Percentiles rank a stretch among this genome's conserved stretches.
These are phyloP conservation scores for Micromonas pusilla DNA, from an alignment of 139 green algal genomes.

Conservation along the genomic window DNA sequence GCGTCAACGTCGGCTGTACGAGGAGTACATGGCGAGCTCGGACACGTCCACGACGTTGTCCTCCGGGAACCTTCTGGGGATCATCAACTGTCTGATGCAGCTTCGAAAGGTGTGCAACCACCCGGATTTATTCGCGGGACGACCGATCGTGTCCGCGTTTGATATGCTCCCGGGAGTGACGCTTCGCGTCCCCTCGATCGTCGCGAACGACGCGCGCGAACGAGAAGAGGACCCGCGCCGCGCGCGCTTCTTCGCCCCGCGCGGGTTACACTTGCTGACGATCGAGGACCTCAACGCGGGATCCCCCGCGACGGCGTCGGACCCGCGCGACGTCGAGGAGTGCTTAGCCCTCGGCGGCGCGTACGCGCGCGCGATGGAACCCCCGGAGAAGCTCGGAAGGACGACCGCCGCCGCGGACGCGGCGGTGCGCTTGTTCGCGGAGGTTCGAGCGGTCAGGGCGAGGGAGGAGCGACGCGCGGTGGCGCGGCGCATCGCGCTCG, in stretches of 20 bases:
- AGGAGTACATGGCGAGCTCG: conserved; percentile 87
- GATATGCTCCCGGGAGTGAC: conserved; percentile 56
- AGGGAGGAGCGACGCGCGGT: neutral
- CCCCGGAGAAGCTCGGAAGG: neutral
- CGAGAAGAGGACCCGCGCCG: neutral
- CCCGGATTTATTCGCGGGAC: conserved; percentile 92
- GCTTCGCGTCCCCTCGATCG: conserved; percentile 11
- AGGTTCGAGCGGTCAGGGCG: neutral
- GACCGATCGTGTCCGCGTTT: conserved; percentile 80
- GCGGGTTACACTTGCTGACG: conserved; percentile 18
- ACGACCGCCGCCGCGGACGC: neutral
- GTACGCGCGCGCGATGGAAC: no score
- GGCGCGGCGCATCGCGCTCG: neutral
- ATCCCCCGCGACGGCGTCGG: no score
- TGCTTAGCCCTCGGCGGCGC: no score
- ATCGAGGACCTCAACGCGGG: conserved; percentile 8
- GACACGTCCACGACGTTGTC: conserved; percentile 62
- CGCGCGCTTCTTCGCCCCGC: neutral
- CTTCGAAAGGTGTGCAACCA: conserved; percentile 99
- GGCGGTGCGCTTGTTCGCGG: neutral
- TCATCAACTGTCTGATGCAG: conserved; percentile 98
- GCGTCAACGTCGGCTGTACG: conserved; percentile 65
- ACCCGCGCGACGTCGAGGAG: no score
- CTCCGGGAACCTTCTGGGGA: conserved; percentile 80
- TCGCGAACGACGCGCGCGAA: neutral